Evolutionary conservation across 139 green algal genomes (phyloP).

Genomic region (Trebouxia sp.): DNA sequence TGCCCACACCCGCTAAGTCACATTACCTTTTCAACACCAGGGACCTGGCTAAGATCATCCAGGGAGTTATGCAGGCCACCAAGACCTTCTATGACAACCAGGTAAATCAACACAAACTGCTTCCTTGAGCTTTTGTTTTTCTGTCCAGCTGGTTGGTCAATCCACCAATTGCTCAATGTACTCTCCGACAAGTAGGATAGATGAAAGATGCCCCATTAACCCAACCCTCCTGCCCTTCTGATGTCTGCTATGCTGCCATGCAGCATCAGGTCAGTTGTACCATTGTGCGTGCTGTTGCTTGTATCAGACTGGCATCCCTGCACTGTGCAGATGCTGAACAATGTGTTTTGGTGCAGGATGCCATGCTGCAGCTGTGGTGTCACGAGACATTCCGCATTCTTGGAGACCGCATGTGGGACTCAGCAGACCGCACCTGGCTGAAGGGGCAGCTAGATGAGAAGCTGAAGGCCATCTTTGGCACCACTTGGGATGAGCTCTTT

Average conservation of each 20-base stretch:
- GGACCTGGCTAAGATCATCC: slow-evolving; percentile 80
- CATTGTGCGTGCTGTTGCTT: too few species aligned
- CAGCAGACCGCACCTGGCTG: slow-evolving; percentile 52
- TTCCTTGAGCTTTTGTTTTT: not conserved
- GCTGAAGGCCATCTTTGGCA: slow-evolving; percentile 57
- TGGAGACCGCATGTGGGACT: slow-evolving; percentile 52
- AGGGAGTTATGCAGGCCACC: slow-evolving; percentile 74
- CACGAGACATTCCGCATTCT: slow-evolving; percentile 80
- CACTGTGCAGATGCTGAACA: slow-evolving; percentile 2
- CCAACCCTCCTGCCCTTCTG: too few species aligned
- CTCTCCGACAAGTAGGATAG: too few species aligned
- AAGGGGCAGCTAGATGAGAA: slow-evolving; percentile 63
- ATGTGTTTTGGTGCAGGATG: too few species aligned
- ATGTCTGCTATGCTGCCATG: too few species aligned
- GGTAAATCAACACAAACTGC: too few species aligned
- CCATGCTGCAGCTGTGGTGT: slow-evolving; percentile 76
- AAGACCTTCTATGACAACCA: slow-evolving; percentile 77
- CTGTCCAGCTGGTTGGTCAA: not conserved
- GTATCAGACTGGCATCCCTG: slow-evolving; percentile 34
- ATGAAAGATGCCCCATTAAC: too few species aligned
- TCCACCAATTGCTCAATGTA: too few species aligned
- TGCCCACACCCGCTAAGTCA: slow-evolving; percentile 81
- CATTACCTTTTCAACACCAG: slow-evolving; percentile 90
- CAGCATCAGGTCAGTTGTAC: too few species aligned
- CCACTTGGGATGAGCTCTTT: slow-evolving; percentile 46